phyloP scores from a whole-genome alignment of 2,329 filamentous ascomycete genomes.

The Elsinoe batatas region DNA sequence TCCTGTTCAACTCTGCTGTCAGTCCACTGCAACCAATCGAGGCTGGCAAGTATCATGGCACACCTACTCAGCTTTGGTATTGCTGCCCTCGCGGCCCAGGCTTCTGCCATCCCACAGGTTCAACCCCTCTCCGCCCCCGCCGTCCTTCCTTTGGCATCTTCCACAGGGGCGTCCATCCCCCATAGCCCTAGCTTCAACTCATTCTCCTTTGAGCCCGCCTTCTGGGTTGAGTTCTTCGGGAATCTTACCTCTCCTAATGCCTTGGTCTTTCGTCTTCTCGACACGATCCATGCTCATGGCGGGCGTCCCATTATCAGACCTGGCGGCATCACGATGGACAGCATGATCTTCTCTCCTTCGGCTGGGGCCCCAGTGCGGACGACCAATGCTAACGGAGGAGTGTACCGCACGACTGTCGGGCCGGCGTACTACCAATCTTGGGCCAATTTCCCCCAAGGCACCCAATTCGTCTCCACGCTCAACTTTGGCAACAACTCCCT shows the following conservation, averaged over 20 bases:
- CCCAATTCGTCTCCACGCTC: constrained; percentile 23
- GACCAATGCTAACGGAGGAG: constrained; percentile 20
- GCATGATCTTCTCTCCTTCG: constrained; percentile 22
- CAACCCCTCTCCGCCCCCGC: background rate
- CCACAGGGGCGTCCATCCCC: constrained; percentile 20
- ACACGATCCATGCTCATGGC: constrained; percentile 22
- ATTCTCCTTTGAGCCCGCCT: constrained; percentile 25
- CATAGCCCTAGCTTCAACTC: constrained; percentile 21
- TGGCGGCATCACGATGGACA: constrained; percentile 25
- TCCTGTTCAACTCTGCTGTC: too few species aligned
- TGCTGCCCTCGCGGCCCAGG: background rate
- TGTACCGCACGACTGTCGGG: constrained; percentile 24
- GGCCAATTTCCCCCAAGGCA: constrained; percentile 23
- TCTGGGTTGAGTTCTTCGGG: constrained; percentile 26
- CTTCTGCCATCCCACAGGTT: background rate
- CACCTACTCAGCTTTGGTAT: background rate
- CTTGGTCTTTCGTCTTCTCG: constrained; percentile 22
- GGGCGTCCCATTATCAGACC: constrained; percentile 22
- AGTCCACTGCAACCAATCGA: too few species aligned
- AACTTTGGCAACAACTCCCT: constrained; percentile 25
- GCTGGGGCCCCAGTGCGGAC: constrained; percentile 21
- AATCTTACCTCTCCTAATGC: constrained; percentile 20
- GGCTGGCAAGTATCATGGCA: background rate
- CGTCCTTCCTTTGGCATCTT: background rate
- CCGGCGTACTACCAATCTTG: constrained; percentile 25